Evolutionary conservation across 1,139 yeast genomes (phyloP), one percentile per base, ranked within the genome.

Genomic region (Pichia sp.): DNA sequence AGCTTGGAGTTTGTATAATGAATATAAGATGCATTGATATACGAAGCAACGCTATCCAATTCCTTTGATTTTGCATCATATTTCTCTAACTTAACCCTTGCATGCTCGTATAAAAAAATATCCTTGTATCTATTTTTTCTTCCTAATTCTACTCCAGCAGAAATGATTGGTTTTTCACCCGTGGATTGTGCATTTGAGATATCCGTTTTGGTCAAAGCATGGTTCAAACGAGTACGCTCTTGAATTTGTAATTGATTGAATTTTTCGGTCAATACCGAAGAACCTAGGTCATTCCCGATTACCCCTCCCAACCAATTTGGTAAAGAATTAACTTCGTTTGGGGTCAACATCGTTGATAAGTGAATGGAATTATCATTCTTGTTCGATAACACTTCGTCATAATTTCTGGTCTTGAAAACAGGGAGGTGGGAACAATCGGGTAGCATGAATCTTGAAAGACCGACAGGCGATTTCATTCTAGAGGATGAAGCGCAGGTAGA

Each of bases 81-180:
- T 23, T 64, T 64, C 46, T 57, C 63, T 48, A 80, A 68, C 60
- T 75, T 77, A n/a, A 80, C 85, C 53, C 85, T 65, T 3, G 82
- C 73, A 62, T 80, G 84, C 57, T 80, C 84, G 63, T 71, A 80
- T 30, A 80, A 70, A 50, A 78, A 76, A 36, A 80, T 79, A 62
- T 80, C 84, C 62, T 79, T 80, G 65, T 80, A 80, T 51, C 85
- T 67, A 62, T 80, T 80, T 59, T 81, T 81, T 57, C 76, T 73
- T 29, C 84, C 84, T 54, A 72, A 72, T 59, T 80, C 84, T 55
- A 81, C 75, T 3, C 85, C 85, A 1, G 70, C 64, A 3, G 70
- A 63, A 41, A 69, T 63, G 30, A 59, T 54, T 10, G 72, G 72
- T 3, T 57, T 49, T 1, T 61, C 66, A n/a, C 54, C 47, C 1